Percentiles rank a stretch among this genome's conserved stretches.
phyloP scores from a whole-genome alignment of 2,329 filamentous ascomycete genomes.

The Colletotrichum cereale region DNA sequence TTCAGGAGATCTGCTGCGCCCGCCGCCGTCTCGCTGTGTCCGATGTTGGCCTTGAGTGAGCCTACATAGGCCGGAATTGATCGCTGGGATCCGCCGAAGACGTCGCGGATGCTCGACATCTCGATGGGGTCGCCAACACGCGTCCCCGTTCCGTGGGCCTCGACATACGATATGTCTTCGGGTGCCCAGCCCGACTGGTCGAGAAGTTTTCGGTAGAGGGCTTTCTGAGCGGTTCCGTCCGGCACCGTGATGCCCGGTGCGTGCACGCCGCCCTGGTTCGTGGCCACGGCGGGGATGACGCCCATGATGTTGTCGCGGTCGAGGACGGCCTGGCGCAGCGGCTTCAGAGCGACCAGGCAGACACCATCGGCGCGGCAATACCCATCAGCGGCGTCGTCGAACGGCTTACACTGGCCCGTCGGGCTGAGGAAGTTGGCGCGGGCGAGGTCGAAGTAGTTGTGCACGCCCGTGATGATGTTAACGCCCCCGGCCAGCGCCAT shows the following conservation, averaged over 20 bases:
- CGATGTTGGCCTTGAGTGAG: constrained; percentile 37
- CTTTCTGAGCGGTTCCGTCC: constrained; percentile 44
- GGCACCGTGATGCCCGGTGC: constrained; percentile 46
- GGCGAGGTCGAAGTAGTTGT: constrained; percentile 31
- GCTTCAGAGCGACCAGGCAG: constrained; percentile 59
- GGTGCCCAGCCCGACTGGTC: not conserved
- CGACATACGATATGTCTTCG: constrained; percentile 48
- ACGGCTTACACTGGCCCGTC: constrained; percentile 50
- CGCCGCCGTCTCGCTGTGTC: constrained; percentile 38
- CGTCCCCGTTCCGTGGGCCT: constrained; percentile 62
- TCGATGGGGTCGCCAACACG: constrained; percentile 59
- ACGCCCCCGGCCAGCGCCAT: constrained; percentile 54
- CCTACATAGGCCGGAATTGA: not conserved
- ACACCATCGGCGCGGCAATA: constrained; percentile 65
- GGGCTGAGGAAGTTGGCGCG: constrained; percentile 46
- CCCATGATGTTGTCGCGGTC: constrained; percentile 64
- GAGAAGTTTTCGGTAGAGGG: constrained; percentile 45
- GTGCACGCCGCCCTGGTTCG: constrained; percentile 52
- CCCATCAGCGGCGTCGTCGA: constrained; percentile 54
- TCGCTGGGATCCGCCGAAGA: constrained; percentile 26
- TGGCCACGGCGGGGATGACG: constrained; percentile 52
- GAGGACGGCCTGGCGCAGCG: constrained; percentile 57
- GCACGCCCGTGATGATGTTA: constrained; percentile 48
- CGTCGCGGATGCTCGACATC: constrained; percentile 53
- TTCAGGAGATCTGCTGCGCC: constrained; percentile 37